phyloP scores from a whole-genome alignment of 2,329 filamentous ascomycete genomes.

The Ascochyta fabae region DNA sequence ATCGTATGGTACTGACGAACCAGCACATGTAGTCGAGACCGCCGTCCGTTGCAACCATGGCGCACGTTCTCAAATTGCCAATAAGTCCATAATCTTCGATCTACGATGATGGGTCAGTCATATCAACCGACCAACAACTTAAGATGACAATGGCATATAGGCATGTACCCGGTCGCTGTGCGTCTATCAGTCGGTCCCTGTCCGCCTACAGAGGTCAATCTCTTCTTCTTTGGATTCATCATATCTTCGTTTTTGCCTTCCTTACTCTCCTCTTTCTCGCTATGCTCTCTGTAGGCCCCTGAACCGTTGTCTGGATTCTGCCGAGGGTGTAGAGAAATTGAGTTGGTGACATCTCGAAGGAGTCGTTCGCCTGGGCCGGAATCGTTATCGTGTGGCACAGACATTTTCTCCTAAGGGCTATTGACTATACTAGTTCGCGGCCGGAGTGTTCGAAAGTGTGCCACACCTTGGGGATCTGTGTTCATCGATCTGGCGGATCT shows the following conservation, averaged over 20 bases:
- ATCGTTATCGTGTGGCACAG: conserved; percentile 8
- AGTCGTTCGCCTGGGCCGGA: conserved; percentile 13
- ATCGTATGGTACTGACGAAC: conserved; percentile 49
- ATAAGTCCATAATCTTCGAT: conserved; percentile 78
- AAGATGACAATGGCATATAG: conserved; percentile 10
- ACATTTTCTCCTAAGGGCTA: conserved; percentile 7
- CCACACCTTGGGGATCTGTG: not conserved
- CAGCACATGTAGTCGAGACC: conserved; percentile 82
- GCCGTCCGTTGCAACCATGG: conserved; percentile 32
- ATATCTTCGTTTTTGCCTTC: conserved; percentile 10
- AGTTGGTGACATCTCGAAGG: conserved; percentile 20
- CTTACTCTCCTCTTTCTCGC: not conserved
- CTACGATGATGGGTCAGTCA: not conserved
- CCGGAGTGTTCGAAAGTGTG: conserved; percentile 14
- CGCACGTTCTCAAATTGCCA: conserved; percentile 79
- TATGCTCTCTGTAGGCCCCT: conserved; percentile 15
- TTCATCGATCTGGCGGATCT: conserved; percentile 2
- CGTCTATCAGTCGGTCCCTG: conserved; percentile 28
- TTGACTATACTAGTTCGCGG: conserved; percentile 9
- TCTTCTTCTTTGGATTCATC: conserved; percentile 22
- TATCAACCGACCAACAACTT: not conserved
- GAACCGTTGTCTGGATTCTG: conserved; percentile 18
- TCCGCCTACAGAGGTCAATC: conserved; percentile 7
- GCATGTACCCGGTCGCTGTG: conserved; percentile 37
- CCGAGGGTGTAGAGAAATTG: conserved; percentile 11